These are phyloP conservation scores for Hypoxylon intermedium DNA, from an alignment of 495 filamentous ascomycete species.

Conservation along the genomic window DNA sequence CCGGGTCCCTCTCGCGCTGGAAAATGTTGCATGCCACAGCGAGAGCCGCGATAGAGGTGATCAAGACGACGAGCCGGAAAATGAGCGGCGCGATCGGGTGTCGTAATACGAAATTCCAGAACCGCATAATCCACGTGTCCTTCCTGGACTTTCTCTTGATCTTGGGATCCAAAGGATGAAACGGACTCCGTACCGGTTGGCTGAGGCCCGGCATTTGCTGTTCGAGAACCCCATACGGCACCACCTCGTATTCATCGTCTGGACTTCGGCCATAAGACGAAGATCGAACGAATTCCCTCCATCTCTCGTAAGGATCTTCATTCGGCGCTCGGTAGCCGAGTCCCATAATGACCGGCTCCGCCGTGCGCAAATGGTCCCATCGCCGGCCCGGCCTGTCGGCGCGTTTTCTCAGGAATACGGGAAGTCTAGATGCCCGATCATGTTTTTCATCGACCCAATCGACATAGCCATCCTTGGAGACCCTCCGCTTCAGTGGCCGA, in stretches of 20 bases:
- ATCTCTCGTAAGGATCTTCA: slow-evolving; percentile 49
- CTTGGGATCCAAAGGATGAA: slow-evolving; percentile 56
- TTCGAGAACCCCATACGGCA: slow-evolving; percentile 52
- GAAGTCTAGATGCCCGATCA: slow-evolving; percentile 39
- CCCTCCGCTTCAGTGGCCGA: slow-evolving; percentile 47
- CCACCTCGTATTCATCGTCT: slow-evolving; percentile 52
- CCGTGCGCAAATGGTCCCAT: slow-evolving; percentile 64
- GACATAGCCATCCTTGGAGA: slow-evolving; percentile 63
- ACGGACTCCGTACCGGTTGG: slow-evolving; percentile 54
- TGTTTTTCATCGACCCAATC: slow-evolving; percentile 50
- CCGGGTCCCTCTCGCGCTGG: slow-evolving; percentile 56
- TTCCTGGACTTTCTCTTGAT: slow-evolving; percentile 54
- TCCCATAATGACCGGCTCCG: slow-evolving; percentile 63
- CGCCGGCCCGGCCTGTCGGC: slow-evolving; percentile 53
- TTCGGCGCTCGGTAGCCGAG: slow-evolving; percentile 45
- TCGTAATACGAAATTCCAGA: slow-evolving; percentile 63
- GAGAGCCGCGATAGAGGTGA: slow-evolving; percentile 82
- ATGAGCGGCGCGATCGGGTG: slow-evolving; percentile 86
- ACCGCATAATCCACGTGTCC: slow-evolving; percentile 48
- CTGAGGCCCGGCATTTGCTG: slow-evolving; percentile 60
- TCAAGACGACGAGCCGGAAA: slow-evolving; percentile 81
- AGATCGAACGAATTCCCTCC: slow-evolving; percentile 57
- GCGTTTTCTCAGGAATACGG: slow-evolving; percentile 43
- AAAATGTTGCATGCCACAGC: slow-evolving; percentile 79
- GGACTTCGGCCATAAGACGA: slow-evolving; percentile 57